Conservation (phyloP, 495 filamentous ascomycete species). For the Neohortaea acidophila region DNA sequence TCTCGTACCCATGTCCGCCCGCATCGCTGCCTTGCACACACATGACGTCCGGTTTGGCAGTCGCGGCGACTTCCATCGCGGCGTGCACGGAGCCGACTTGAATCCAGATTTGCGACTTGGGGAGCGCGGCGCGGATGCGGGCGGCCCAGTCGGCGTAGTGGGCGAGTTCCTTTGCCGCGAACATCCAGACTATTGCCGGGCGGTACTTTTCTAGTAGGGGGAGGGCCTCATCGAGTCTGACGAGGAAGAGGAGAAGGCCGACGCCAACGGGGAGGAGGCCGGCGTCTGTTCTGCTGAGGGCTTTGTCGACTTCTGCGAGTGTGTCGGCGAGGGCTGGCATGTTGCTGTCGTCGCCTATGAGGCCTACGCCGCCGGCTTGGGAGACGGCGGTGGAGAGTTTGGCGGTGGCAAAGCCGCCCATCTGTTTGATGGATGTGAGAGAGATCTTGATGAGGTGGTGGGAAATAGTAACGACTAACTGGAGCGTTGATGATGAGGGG, state of each 20-base stretch:
- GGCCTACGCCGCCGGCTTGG: conserved; percentile 27
- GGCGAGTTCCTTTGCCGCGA: conserved; percentile 36
- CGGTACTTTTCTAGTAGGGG: conserved; percentile 29
- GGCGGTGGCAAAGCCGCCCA: conserved; percentile 2
- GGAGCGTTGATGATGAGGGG: conserved; percentile 56
- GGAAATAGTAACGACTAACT: conserved; percentile 48
- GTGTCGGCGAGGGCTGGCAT: conserved; percentile 15
- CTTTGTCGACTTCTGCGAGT: conserved; percentile 17
- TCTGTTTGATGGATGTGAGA: conserved; percentile 1
- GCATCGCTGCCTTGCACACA: conserved; percentile 62
- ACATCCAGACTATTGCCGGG: conserved; percentile 59
- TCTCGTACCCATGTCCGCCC: conserved; percentile 54
- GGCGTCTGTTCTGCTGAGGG: conserved; percentile 14
- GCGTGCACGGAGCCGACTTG: conserved; percentile 49
- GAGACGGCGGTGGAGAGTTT: conserved; percentile 3
- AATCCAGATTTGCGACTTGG: conserved; percentile 45
- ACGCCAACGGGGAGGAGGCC: conserved; percentile 42
- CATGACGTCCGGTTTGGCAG: conserved; percentile 43
- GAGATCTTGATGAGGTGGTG: not conserved
- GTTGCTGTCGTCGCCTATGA: conserved; percentile 25
- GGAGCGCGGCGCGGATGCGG: conserved; percentile 29
- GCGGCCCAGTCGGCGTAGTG: conserved; percentile 43
- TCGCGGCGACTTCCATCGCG: conserved; percentile 31
- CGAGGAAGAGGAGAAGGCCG: conserved; percentile 46
- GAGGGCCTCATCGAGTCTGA: conserved; percentile 19